Percentiles rank a stretch among this genome's conserved stretches.
Conservation (phyloP, 768 basidiomycete genomes). For the Chalciporus piperatus region DNA sequence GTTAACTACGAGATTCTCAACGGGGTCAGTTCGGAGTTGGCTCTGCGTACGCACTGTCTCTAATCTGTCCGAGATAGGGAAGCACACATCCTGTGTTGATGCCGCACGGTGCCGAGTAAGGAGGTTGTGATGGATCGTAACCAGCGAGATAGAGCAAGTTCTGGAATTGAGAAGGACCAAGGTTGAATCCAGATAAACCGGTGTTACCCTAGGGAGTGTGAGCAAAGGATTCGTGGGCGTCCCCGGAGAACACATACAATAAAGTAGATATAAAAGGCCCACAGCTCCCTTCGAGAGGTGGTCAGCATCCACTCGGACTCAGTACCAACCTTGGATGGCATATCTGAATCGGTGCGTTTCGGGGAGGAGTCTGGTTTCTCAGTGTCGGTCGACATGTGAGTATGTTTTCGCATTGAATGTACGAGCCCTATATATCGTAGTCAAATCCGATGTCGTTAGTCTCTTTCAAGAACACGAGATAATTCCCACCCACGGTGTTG, state of each 20-base stretch:
- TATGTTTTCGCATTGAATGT: no score
- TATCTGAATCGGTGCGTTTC: not conserved
- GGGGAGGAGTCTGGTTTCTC: no score
- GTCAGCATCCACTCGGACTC: constrained; percentile 13
- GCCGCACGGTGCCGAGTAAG: constrained; percentile 50
- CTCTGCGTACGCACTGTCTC: constrained; percentile 48
- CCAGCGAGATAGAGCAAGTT: constrained; percentile 72
- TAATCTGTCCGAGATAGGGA: constrained; percentile 58
- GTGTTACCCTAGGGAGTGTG: constrained; percentile 51
- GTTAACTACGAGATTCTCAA: constrained; percentile 49
- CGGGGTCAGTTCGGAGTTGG: not conserved
- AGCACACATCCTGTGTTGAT: constrained; percentile 56
- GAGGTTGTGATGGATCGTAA: constrained; percentile 59
- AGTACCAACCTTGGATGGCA: no score
- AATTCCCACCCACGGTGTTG: no score
- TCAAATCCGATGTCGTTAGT: no score
- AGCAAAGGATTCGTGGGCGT: not conserved
- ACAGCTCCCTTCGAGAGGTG: constrained; percentile 51
- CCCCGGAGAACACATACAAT: constrained; percentile 30
- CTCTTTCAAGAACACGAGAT: no score
- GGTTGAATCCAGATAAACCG: constrained; percentile 66
- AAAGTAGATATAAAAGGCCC: constrained; percentile 62
- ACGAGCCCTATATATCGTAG: no score
- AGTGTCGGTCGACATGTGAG: no score
- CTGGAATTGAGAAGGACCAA: constrained; percentile 74